Evolutionary conservation across 176 grass and related monocot species (phyloP).

Genomic region (Musa schizocarpa): DNA sequence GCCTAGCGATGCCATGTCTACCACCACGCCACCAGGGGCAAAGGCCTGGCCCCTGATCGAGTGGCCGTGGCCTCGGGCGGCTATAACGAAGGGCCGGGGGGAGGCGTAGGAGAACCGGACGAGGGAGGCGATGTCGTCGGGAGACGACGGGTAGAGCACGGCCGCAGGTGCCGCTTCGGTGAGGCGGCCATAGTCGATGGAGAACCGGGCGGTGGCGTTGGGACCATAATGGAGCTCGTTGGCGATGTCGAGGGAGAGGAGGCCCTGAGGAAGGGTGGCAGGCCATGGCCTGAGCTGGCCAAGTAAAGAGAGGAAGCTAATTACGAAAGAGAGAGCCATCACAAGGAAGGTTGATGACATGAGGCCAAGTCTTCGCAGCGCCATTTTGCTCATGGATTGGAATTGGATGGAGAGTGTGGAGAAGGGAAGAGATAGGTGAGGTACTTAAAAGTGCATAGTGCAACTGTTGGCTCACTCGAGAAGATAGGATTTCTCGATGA

Average conservation of each 20-base stretch:
- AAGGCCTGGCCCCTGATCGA: conserved; percentile 14
- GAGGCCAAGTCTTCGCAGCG: too few relatives aligned
- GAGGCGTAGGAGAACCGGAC: conserved; percentile 24
- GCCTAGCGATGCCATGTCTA: conserved; percentile 16
- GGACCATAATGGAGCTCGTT: conserved; percentile 15
- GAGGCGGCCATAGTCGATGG: conserved; percentile 42
- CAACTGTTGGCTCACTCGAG: too few relatives aligned
- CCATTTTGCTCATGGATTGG: too few relatives aligned
- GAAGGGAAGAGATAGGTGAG: too few relatives aligned
- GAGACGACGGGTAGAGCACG: conserved; percentile 3
- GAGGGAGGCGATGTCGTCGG: conserved; percentile 40
- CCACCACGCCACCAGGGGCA: background rate
- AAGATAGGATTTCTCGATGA: too few relatives aligned
- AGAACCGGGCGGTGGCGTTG: background rate
- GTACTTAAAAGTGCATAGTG: too few relatives aligned
- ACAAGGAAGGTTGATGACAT: too few relatives aligned
- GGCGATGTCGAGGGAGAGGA: conserved; percentile 5
- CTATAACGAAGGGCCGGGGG: background rate
- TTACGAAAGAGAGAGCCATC: too few relatives aligned
- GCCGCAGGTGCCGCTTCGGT: conserved; percentile 5
- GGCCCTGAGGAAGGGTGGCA: background rate
- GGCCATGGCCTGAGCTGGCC: background rate
- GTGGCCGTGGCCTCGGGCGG: conserved; percentile 14
- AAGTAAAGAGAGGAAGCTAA: conserved; percentile 14
- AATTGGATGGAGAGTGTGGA: too few relatives aligned